phyloP scores from a whole-genome alignment of 2,329 filamentous ascomycete genomes.

The Colletotrichum horii region DNA sequence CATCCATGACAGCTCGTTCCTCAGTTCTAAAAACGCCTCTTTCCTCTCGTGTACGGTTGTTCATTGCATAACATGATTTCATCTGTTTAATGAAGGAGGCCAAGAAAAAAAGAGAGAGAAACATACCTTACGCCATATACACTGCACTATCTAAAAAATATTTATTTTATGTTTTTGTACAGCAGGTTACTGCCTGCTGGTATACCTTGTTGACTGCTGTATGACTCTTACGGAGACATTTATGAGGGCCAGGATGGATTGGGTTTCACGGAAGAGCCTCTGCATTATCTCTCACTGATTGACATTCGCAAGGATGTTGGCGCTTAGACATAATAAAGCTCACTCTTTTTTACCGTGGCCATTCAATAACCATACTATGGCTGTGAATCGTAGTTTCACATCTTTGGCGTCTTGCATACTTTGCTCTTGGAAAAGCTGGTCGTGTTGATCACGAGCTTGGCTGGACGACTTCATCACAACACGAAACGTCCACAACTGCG shows the following conservation, averaged over 20 bases:
- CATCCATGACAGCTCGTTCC: neutral
- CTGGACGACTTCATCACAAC: neutral
- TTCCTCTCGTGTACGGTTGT: neutral
- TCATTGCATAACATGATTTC: too few relatives aligned
- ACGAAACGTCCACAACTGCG: rapidly evolving
- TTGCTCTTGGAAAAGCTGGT: neutral
- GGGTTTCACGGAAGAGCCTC: neutral
- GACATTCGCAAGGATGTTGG: too few relatives aligned
- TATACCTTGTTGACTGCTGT: neutral
- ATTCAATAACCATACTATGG: rapidly evolving
- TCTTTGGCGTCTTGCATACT: rapidly evolving
- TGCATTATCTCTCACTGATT: neutral
- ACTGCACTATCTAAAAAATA: too few relatives aligned
- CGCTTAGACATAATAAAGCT: too few relatives aligned
- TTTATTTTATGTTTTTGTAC: too few relatives aligned
- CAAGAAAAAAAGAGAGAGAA: too few relatives aligned
- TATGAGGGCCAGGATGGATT: neutral
- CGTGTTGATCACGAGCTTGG: neutral
- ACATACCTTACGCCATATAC: too few relatives aligned
- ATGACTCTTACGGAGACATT: rapidly evolving
- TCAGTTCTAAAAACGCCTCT: neutral
- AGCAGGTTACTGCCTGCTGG: rapidly evolving
- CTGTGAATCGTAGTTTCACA: rapidly evolving
- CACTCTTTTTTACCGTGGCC: too few relatives aligned
- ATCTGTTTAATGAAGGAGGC: too few relatives aligned